These are phyloP conservation scores for Sechiopsis laciniata DNA, from an alignment of 306 rosid species.

Conservation along the genomic window DNA sequence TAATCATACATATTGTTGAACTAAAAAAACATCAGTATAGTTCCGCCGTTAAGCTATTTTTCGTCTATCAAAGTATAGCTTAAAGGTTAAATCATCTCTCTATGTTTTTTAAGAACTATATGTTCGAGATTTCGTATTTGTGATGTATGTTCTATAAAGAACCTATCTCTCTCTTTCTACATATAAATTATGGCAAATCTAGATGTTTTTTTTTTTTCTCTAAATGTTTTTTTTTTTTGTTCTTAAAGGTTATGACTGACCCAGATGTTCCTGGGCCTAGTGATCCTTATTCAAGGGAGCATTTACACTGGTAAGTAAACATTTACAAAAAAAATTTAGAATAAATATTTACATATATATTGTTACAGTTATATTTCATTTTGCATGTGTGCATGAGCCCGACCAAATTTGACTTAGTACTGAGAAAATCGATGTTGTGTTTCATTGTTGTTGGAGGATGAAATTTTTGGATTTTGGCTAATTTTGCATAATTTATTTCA, in stretches of 20 bases:
- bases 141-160: too few relatives aligned
- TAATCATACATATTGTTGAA: too few relatives aligned
- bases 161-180: too few relatives aligned
- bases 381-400: neutral
- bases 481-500: neutral
- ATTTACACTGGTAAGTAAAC: slow-evolving; percentile 57
- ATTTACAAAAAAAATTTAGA: too few relatives aligned
- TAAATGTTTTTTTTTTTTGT: neutral
- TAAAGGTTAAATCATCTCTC: too few relatives aligned
- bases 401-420: slow-evolving; percentile 7
- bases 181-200: too few relatives aligned
- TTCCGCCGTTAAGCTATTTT: too few relatives aligned
- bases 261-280: slow-evolving; percentile 97
- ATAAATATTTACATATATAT: slow-evolving; percentile 34
- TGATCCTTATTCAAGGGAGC: slow-evolving; percentile 73
- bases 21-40: too few relatives aligned
- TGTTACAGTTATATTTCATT: neutral
- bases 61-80: too few relatives aligned
- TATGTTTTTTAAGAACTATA: too few relatives aligned
- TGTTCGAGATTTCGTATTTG: too few relatives aligned
- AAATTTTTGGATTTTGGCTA: slow-evolving; percentile 6
- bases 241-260: slow-evolving; percentile 62
- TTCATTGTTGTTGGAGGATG: neutral
- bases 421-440: neutral
- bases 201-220: too few relatives aligned